Base-by-base conservation (phyloP, 1,284 basidiomycete species). In the Mycena sp. region DNA sequence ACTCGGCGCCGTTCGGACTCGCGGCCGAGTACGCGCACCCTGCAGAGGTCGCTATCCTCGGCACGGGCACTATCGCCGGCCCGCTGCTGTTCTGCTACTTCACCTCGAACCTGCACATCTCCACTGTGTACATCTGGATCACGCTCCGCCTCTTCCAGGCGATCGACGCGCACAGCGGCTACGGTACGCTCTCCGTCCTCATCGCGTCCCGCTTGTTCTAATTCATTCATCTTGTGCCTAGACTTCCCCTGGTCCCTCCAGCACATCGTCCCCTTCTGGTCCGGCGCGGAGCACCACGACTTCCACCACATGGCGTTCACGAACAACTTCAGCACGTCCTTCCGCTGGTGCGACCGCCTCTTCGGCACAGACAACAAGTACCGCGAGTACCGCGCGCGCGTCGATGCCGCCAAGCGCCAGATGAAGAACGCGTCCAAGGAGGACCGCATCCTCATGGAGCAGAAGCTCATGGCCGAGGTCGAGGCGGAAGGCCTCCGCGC, bases 11-110 rank as follows among this genome's bases (percentile, higher is more conserved):
- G 0, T 98, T 99, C 75, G 97, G 97, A 72, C 88, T 99, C 32
- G 96, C 97, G 9, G 97, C 98, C 14, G 98, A 99, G 79, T 99
- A 98, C 75, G 95, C 96, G 0, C 96, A 98, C 78, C 96, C 96
- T 0, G 89, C 94, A 14, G 96, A 98, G 78, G 93, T 96, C 58
- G 87, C 96, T 77, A 96, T 98, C 71, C 90, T 98, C 51, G 86
- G 92, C 60, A 88, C 88, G 25, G 96, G 96, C 49, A 97, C 95
- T 11, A 90, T 98, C 67, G 84, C 85, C 23, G 95, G 95, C 3
- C 97, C 97, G 1, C 82, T 99, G 60, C 81, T 97, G 57, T 97
- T 92, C 76, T 94, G 91, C 78, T 88, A 82, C 75, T 84, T 92
- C 75, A 87, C 85, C 17, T 81, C 77, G 40, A 84, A 93, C 77